Conservation (phyloP, 768 basidiomycete genomes). For the Hysterangium stoloniferum region DNA sequence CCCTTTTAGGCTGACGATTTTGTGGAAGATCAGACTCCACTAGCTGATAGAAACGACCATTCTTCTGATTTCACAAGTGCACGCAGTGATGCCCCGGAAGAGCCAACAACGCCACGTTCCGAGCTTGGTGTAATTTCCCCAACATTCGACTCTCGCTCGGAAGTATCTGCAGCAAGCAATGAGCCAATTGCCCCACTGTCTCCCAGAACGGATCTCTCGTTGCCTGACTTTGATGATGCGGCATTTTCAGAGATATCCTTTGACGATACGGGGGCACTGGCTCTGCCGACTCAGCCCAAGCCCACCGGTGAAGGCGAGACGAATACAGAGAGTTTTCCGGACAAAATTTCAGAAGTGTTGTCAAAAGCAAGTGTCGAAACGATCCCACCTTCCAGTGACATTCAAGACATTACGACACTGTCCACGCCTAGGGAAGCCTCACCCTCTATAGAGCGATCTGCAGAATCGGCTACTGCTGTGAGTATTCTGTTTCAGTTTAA, state of each 20-base stretch:
- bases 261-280: no score
- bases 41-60: no score
- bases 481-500: no score
- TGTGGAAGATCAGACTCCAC: no score
- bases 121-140: conserved; percentile 12
- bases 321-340: conserved; percentile 7
- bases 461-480: no score
- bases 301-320: no score
- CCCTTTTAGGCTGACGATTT: no score
- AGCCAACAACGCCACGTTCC: conserved; percentile 8
- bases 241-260: conserved; percentile 2
- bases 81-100: conserved; percentile 10
- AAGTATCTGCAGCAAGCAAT: conserved; percentile 21
- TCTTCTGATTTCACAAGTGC: not conserved
- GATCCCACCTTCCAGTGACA: not conserved
- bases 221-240: conserved; percentile 19
- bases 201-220: conserved; percentile 29
- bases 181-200: conserved; percentile 20
- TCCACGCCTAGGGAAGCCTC: not conserved
- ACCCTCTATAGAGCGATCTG: no score
- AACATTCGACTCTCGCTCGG: conserved; percentile 14
- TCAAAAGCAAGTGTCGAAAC: conserved; percentile 13
- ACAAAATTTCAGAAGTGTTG: conserved; percentile 11
- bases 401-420: not conserved
- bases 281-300: no score